Percentiles rank a stretch among this genome's conserved stretches.
Conservation (phyloP, 257 asterid species). For the Verbena officinalis region DNA sequence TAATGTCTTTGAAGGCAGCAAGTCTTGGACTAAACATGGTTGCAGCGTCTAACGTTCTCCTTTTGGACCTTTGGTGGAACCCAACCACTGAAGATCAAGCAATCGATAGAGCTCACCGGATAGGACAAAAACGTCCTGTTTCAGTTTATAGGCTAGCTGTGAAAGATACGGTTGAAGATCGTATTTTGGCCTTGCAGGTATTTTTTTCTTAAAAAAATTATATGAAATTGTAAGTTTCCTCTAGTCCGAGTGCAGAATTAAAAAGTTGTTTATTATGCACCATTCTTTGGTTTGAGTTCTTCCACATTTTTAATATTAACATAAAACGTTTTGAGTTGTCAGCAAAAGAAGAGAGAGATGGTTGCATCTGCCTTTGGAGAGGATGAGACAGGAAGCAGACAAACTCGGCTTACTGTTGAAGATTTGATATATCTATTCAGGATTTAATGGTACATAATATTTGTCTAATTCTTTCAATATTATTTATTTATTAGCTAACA, state of each 20-base stretch:
- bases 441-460: constrained; percentile 11
- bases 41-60: constrained; percentile 89
- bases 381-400: constrained; percentile 72
- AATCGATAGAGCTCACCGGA: constrained; percentile 95
- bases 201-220: constrained; percentile 1
- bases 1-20: constrained; percentile 98
- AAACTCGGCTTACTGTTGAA: constrained; percentile 82
- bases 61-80: constrained; percentile 99
- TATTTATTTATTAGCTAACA: constrained; percentile 45
- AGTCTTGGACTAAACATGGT: constrained; percentile 99
- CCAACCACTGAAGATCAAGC: constrained; percentile 99
- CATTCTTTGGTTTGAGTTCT: no score
- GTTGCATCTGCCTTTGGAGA: constrained; percentile 97
- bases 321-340: constrained; percentile 22
- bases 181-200: constrained; percentile 97
- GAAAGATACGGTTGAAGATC: constrained; percentile 96
- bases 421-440: constrained; percentile 84
- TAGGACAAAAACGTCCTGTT: constrained; percentile 95
- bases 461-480: constrained; percentile 31
- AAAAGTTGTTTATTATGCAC: no score
- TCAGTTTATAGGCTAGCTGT: constrained; percentile 88
- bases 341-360: constrained; percentile 95
- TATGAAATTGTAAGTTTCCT: no score
- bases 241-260: no score
- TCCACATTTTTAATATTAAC: background rate